These are phyloP conservation scores for Trametes punicea DNA, from an alignment of 768 basidiomycete species.

Conservation along the genomic window DNA sequence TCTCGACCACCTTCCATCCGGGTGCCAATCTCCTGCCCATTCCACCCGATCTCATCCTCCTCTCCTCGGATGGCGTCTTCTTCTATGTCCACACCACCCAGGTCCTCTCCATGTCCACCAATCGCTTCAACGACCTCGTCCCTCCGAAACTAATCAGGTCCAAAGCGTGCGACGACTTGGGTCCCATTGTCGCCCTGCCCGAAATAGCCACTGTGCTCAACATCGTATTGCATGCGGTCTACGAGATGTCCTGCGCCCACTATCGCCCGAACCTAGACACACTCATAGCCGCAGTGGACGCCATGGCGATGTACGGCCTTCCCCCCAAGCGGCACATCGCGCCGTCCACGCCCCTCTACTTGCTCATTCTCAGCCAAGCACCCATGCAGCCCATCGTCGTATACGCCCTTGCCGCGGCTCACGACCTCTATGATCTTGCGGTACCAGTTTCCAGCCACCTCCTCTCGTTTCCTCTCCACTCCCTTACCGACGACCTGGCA, in stretches of 20 bases:
- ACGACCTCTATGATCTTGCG: constrained; percentile 71
- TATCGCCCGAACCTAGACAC: constrained; percentile 67
- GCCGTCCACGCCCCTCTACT: constrained; percentile 54
- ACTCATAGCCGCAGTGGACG: constrained; percentile 53
- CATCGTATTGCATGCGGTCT: constrained; percentile 67
- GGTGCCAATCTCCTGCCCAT: constrained; percentile 52
- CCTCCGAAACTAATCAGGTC: constrained; percentile 38
- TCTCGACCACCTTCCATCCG: constrained; percentile 82
- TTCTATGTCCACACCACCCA: constrained; percentile 73
- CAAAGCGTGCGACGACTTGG: constrained; percentile 34
- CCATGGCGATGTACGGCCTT: constrained; percentile 60
- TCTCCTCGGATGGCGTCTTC: constrained; percentile 76
- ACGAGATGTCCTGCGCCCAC: constrained; percentile 69
- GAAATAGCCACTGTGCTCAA: constrained; percentile 65
- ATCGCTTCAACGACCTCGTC: constrained; percentile 59
- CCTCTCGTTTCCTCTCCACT: constrained; percentile 64
- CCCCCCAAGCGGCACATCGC: constrained; percentile 43
- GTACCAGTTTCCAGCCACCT: constrained; percentile 72
- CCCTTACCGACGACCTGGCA: constrained; percentile 68
- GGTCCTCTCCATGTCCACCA: constrained; percentile 58
- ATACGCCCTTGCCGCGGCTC: constrained; percentile 65
- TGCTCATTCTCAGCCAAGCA: constrained; percentile 62
- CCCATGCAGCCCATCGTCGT: constrained; percentile 67
- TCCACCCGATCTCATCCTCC: constrained; percentile 61
- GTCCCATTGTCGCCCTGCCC: constrained; percentile 54